Percentiles rank a stretch among this genome's conserved stretches.
Conservation (phyloP, 2,329 filamentous ascomycete species). For the Penicillium sp. region DNA sequence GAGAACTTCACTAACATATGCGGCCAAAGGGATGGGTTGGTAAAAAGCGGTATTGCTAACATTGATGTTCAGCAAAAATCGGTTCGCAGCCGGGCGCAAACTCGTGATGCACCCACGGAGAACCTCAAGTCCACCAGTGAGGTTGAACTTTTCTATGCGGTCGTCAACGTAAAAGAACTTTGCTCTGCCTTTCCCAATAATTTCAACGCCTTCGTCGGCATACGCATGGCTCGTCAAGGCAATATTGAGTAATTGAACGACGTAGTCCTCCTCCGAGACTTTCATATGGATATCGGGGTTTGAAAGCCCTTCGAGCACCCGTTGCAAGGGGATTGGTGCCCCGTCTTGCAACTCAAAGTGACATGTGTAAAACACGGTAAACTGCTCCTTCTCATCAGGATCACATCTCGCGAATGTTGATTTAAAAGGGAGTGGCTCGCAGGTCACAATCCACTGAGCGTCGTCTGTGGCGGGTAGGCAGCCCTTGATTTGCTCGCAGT, state of each 20-base stretch:
- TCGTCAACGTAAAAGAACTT: slow-evolving; percentile 24
- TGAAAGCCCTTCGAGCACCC: background rate
- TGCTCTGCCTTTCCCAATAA: slow-evolving; percentile 19
- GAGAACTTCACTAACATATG: background rate
- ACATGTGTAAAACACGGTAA: background rate
- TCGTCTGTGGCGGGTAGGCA: slow-evolving; percentile 16
- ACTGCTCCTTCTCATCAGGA: background rate
- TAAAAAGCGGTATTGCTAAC: slow-evolving; percentile 27
- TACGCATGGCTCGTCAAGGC: slow-evolving; percentile 18
- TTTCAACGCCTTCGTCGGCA: slow-evolving; percentile 5
- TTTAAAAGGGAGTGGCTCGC: background rate
- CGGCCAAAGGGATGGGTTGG: background rate
- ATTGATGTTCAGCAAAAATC: slow-evolving; percentile 24
- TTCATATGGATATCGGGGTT: background rate
- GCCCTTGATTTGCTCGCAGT: background rate
- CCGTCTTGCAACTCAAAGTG: background rate
- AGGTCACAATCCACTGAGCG: slow-evolving; percentile 15
- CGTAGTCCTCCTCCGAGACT: slow-evolving; percentile 1
- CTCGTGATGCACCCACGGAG: slow-evolving; percentile 26
- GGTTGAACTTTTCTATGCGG: slow-evolving; percentile 7
- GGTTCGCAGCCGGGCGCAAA: slow-evolving; percentile 18
- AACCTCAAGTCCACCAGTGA: slow-evolving; percentile 19
- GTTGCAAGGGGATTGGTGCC: background rate
- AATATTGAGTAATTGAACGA: slow-evolving; percentile 22
- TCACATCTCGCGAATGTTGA: background rate